A percentile compares a stretch with the other conserved stretches of the same genome.
These are phyloP conservation scores for Furcasterigmium sp. DNA, from an alignment of 2,329 filamentous ascomycete species.

Conservation along the genomic window DNA sequence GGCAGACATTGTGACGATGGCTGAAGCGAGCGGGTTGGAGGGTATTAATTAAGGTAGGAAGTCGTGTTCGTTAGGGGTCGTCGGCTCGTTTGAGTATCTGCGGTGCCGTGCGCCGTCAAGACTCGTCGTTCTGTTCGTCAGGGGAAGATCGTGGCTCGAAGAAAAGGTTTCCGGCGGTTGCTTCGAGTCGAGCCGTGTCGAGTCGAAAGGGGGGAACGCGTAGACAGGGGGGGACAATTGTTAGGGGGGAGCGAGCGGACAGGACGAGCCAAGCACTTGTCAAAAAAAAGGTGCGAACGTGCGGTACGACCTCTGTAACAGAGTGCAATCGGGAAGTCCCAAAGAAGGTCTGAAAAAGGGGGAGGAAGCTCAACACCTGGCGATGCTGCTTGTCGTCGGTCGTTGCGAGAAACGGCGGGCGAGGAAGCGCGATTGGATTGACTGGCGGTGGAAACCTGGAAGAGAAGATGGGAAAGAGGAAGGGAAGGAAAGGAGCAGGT, in stretches of 20 bases:
- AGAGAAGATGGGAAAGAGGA: slow-evolving; percentile 4
- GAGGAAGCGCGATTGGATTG: slow-evolving; percentile 6
- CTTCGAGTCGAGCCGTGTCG: neutral
- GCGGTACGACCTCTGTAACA: slow-evolving; percentile 12
- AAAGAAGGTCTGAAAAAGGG: slow-evolving; percentile 1
- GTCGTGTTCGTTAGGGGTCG: too few species aligned
- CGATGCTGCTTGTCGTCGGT: neutral
- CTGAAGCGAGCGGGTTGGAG: neutral
- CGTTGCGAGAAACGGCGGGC: neutral
- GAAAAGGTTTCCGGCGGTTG: too few species aligned
- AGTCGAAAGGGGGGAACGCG: slow-evolving; percentile 5
- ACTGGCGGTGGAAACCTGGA: slow-evolving; percentile 1
- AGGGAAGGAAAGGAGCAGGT: slow-evolving; percentile 3
- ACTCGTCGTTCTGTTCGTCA: neutral
- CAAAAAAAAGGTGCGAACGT: slow-evolving; percentile 10
- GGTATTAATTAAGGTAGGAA: neutral
- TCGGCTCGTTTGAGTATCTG: too few species aligned
- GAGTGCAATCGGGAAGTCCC: slow-evolving; percentile 12
- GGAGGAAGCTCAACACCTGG: neutral
- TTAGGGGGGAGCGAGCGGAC: slow-evolving; percentile 12
- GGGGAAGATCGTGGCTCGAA: neutral
- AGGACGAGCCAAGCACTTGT: slow-evolving; percentile 15
- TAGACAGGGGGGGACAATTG: neutral
- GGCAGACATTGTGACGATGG: slow-evolving; percentile 11
- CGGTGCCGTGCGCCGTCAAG: neutral